A percentile compares a stretch with the other conserved stretches of the same genome.
These are phyloP conservation scores for Solanum pimpinellifolium DNA, from an alignment of 257 asterid species.

Conservation along the genomic window DNA sequence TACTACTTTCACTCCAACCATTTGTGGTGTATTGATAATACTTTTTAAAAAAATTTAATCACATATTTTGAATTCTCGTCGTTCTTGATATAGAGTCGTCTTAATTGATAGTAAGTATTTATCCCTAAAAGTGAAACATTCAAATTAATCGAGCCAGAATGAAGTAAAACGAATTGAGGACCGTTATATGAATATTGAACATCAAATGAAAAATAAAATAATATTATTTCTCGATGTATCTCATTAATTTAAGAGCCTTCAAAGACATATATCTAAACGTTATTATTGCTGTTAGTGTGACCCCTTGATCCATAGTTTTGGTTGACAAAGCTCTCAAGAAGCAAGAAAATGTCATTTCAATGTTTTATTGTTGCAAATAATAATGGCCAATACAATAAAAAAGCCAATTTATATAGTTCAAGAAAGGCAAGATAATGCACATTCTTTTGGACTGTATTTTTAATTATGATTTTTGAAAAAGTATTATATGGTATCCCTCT, in stretches of 20 bases:
- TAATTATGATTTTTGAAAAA: neutral
- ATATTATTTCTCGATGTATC: no score
- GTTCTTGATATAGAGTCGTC: neutral
- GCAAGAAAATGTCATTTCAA: neutral
- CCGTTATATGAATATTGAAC: neutral
- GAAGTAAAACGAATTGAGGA: no score
- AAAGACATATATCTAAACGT: neutral
- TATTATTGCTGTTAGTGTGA: neutral
- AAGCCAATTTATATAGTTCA: neutral
- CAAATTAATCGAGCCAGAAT: neutral
- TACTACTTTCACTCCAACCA: neutral
- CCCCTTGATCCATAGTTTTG: neutral
- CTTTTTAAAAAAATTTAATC: neutral
- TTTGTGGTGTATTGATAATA: neutral
- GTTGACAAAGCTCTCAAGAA: neutral
- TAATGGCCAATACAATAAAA: neutral
- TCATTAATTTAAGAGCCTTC: neutral
- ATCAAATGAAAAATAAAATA: no score
- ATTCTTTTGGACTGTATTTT: neutral
- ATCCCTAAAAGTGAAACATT: neutral
- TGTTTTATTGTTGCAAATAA: neutral
- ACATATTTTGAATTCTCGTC: neutral
- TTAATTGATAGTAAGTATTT: neutral
- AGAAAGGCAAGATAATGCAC: neutral
- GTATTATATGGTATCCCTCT: neutral